Evolutionary conservation across 2,329 filamentous ascomycete species (phyloP).

Genomic region (Fusarium devonianum): DNA sequence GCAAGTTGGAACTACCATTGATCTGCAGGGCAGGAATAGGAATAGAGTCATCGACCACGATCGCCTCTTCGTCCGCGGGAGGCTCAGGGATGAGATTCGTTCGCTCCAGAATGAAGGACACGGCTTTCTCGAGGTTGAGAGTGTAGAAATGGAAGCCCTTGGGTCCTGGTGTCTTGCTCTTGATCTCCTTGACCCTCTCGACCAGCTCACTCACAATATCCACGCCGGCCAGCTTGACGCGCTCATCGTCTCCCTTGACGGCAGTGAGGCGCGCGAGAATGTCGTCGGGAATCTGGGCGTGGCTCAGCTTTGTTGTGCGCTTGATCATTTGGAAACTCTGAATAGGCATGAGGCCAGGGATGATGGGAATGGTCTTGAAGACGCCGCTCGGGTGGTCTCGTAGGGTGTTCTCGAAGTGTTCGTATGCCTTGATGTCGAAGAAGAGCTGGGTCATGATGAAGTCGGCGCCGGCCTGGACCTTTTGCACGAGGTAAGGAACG

Average conservation of each 20-base stretch:
- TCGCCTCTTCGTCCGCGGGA: conserved; percentile 60
- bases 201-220: conserved; percentile 87
- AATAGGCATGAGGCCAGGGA: conserved; percentile 96
- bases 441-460: conserved; percentile 99
- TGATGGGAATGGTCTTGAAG: conserved; percentile 87
- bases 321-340: conserved; percentile 97
- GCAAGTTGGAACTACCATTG: conserved; percentile 55
- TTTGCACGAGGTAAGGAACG: conserved; percentile 87
- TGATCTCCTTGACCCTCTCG: conserved; percentile 74
- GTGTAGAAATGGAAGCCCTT: conserved; percentile 98
- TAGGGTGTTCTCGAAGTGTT: conserved; percentile 77
- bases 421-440: conserved; percentile 87
- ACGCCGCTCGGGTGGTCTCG: conserved; percentile 82
- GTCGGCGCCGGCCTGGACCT: conserved; percentile 89
- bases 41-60: conserved; percentile 53
- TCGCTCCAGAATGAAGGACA: conserved; percentile 89
- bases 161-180: conserved; percentile 63
- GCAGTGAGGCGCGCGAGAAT: conserved; percentile 75
- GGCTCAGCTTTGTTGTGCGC: conserved; percentile 91
- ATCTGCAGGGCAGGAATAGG: conserved; percentile 48
- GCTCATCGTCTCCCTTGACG: conserved; percentile 80
- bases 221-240: conserved; percentile 80
- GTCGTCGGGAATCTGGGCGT: conserved; percentile 78
- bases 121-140: conserved; percentile 92
- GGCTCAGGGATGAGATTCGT: conserved; percentile 79